These are phyloP conservation scores for Sclerotinia sclerotiorum DNA, from an alignment of 2,329 filamentous ascomycete species.

Conservation along the genomic window DNA sequence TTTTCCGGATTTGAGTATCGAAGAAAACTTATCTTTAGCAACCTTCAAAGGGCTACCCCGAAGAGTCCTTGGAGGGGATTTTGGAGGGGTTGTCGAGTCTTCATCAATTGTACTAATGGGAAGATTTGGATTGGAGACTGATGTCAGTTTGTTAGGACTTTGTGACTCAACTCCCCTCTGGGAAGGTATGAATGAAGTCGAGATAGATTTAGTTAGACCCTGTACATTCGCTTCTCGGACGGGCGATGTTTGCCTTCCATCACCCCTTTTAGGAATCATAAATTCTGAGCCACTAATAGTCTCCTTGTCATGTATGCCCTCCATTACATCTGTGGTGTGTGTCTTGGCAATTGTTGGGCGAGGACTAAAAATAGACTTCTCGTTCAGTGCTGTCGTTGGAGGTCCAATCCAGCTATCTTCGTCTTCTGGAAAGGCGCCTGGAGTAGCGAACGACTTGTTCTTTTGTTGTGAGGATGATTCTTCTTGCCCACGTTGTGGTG, in stretches of 20 bases:
- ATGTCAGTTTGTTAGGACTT: slow-evolving; percentile 57
- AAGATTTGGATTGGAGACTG: slow-evolving; percentile 57
- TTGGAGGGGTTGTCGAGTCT: slow-evolving; percentile 41
- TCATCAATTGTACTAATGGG: slow-evolving; percentile 52
- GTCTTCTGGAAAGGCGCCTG: slow-evolving; percentile 61
- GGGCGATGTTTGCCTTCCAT: slow-evolving; percentile 39
- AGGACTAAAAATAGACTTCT: slow-evolving; percentile 44
- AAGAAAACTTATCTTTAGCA: slow-evolving; percentile 89
- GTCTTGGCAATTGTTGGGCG: slow-evolving; percentile 59
- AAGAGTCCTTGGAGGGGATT: slow-evolving; percentile 56
- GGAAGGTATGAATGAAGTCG: slow-evolving; percentile 57
- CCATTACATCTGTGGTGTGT: slow-evolving; percentile 61
- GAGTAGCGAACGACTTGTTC: slow-evolving; percentile 42
- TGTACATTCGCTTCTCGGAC: slow-evolving; percentile 38
- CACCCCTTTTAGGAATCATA: slow-evolving; percentile 45
- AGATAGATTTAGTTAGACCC: slow-evolving; percentile 61
- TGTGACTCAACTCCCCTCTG: slow-evolving; percentile 41
- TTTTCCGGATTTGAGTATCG: slow-evolving; percentile 84
- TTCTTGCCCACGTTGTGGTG: slow-evolving; percentile 26
- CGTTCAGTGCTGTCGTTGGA: slow-evolving; percentile 41
- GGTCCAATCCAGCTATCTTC: slow-evolving; percentile 63
- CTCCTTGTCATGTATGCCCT: slow-evolving; percentile 52
- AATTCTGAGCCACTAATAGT: slow-evolving; percentile 52
- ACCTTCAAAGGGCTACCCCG: slow-evolving; percentile 83
- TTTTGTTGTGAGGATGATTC: slow-evolving; percentile 27